A percentile compares a stretch with the other conserved stretches of the same genome.
These are phyloP conservation scores for Vitis rupestris DNA, from an alignment of 164 flowering plant species.

Conservation along the genomic window DNA sequence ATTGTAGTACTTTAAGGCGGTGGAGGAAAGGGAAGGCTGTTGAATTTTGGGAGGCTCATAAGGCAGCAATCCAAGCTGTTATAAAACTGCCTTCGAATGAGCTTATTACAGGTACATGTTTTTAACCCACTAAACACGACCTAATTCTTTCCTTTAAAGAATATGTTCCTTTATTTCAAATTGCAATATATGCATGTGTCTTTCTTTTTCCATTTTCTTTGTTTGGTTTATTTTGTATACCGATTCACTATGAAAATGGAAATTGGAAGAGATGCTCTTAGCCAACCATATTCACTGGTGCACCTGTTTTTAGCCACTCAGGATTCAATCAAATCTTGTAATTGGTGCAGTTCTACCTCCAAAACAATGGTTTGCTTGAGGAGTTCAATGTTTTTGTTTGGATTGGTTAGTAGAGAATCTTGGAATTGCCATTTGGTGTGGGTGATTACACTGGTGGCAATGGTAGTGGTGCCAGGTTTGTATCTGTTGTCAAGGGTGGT, in stretches of 20 bases:
- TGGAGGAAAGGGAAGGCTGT: slow-evolving; percentile 77
- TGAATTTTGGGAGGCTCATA: slow-evolving; percentile 88
- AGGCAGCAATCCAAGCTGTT: slow-evolving; percentile 76
- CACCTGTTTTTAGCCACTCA: too few species aligned
- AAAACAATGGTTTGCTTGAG: too few species aligned
- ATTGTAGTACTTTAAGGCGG: slow-evolving; percentile 66
- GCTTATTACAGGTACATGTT: slow-evolving; percentile 69
- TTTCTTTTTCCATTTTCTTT: neutral
- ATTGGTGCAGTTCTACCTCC: too few species aligned
- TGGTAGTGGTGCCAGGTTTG: too few species aligned
- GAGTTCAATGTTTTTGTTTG: too few species aligned
- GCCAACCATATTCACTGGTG: too few species aligned
- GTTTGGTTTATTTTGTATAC: neutral
- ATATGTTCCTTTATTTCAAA: neutral
- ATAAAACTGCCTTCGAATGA: slow-evolving; percentile 83
- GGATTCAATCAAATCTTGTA: too few species aligned
- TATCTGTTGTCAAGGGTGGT: too few species aligned
- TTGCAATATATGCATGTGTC: neutral
- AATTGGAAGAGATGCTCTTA: neutral
- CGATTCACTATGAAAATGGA: neutral
- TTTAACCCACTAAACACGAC: neutral
- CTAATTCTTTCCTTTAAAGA: neutral
- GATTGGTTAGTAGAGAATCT: too few species aligned
- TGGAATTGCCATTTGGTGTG: too few species aligned
- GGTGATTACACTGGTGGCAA: too few species aligned